These are phyloP conservation scores for Trametopsis cervina DNA, from an alignment of 768 basidiomycete species.

Conservation along the genomic window DNA sequence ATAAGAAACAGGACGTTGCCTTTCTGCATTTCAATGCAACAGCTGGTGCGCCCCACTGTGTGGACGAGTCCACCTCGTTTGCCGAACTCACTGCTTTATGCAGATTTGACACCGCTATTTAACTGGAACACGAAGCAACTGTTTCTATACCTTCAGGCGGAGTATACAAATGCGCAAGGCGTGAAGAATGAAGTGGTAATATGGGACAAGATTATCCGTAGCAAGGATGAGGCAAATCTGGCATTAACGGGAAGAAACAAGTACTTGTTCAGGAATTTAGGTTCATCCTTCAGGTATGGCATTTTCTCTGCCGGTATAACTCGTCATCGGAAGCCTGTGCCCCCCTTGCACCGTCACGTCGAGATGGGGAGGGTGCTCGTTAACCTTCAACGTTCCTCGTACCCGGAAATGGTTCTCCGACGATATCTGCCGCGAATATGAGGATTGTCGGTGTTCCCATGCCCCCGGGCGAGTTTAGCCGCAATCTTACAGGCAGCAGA, in stretches of 20 bases:
- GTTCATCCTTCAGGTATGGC: slow-evolving; percentile 67
- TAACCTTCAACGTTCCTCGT: too few species aligned
- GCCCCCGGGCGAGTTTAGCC: too few species aligned
- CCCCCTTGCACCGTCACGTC: too few species aligned
- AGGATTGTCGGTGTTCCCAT: too few species aligned
- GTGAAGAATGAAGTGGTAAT: slow-evolving; percentile 81
- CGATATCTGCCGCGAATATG: too few species aligned
- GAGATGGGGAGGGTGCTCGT: too few species aligned
- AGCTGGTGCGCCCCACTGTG: slow-evolving; percentile 47
- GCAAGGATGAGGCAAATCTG: slow-evolving; percentile 67
- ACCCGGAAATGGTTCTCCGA: too few species aligned
- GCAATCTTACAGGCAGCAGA: too few species aligned
- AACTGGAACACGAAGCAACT: slow-evolving; percentile 97
- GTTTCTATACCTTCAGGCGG: slow-evolving; percentile 81
- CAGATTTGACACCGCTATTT: slow-evolving; percentile 80
- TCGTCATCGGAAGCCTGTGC: too few species aligned
- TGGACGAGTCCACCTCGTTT: neutral
- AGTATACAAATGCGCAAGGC: slow-evolving; percentile 67
- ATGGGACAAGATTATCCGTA: slow-evolving; percentile 89
- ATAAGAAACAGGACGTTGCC: slow-evolving; percentile 65
- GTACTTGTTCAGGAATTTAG: slow-evolving; percentile 75
- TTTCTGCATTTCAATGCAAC: slow-evolving; percentile 77
- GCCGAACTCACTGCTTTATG: neutral
- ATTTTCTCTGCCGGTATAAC: too few species aligned
- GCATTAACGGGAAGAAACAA: slow-evolving; percentile 69